Evolutionary conservation across 306 rosid genomes (phyloP), one percentile per base, ranked within the genome.

Genomic region (Fagus crenata): DNA sequence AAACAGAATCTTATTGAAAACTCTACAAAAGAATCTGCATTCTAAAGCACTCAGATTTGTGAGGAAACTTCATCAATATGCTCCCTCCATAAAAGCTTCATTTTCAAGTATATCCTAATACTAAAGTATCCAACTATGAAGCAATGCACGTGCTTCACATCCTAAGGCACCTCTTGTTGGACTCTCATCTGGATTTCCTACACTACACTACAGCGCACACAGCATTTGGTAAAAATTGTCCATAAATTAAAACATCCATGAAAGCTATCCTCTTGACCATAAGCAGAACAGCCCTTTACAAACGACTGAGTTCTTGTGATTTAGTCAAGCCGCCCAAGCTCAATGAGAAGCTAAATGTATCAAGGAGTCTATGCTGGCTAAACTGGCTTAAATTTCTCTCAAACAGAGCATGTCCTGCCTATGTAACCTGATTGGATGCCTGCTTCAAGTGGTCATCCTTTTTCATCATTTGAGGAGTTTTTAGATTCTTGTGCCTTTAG

Each of bases 341-440:
- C 42, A 37, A 39, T 39, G 28, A 65, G 32, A 65, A 65, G 42
- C 71, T 65, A 65, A 37, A 37, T 14, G 71, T 17, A 65, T 65
- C 31, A 7, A 65, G 49, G 31, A 65, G 28, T 37, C 49, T 65
- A 6, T 1, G 14, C 17, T 14, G 2, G 17, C 49, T 7, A 37
- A 17, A 65, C 32, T 39, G 32, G 32, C 71, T 63, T 15, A 18
- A 17, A 39, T 6, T 39, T 39, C 13, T 17, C 71, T 65, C 11
- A 65, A 60, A 8, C 43, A 65, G 11, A 6, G 6, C 7, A 15
- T 6, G 33, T 37, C 42, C 46, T 65, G 49, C 43, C 32, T 71
- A 71, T 13, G 13, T 22, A 22, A 22, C 28, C 28, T 22, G 28
- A 22, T 22, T 22, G 28, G 28, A 22, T 22, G 28, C 28, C 28